phyloP scores from a whole-genome alignment of 1,139 yeast genomes.

The Diutina pseudorugosa region DNA sequence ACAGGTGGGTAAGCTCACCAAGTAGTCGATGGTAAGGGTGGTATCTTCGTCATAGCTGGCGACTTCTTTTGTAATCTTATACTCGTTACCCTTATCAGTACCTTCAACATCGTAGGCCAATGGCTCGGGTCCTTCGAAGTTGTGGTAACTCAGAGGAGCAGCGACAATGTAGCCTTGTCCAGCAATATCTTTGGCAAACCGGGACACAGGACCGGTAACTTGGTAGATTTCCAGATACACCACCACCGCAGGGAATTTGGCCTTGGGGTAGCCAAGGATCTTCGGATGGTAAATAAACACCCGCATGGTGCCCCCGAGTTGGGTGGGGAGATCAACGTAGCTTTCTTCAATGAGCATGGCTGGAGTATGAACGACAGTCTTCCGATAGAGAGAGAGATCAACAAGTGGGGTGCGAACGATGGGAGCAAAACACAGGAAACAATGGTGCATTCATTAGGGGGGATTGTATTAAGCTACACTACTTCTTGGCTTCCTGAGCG shows the following conservation, averaged over 20 bases:
- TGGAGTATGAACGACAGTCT: neutral
- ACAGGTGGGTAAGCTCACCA: conserved; percentile 46
- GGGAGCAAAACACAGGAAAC: neutral
- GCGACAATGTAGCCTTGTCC: conserved; percentile 71
- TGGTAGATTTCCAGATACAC: conserved; percentile 77
- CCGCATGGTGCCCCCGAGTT: conserved; percentile 57
- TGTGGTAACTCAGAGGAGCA: conserved; percentile 71
- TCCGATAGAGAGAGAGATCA: neutral
- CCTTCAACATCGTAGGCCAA: conserved; percentile 63
- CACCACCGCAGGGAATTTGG: conserved; percentile 69
- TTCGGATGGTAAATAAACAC: conserved; percentile 57
- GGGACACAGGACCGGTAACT: conserved; percentile 66
- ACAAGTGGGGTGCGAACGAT: neutral
- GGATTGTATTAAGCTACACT: neutral
- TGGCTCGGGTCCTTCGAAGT: conserved; percentile 52
- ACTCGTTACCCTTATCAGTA: conserved; percentile 62
- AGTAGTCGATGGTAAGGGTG: conserved; percentile 49
- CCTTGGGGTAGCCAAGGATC: conserved; percentile 59
- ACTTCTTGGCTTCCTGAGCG: conserved; percentile 8
- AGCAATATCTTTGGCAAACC: conserved; percentile 70
- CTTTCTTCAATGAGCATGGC: conserved; percentile 59
- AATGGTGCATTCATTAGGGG: neutral
- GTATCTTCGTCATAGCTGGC: conserved; percentile 71
- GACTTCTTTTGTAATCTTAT: conserved; percentile 55
- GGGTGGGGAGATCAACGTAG: conserved; percentile 52